Conservation (phyloP, 2,329 filamentous ascomycete species). For the Davidsoniella eucalypti region DNA sequence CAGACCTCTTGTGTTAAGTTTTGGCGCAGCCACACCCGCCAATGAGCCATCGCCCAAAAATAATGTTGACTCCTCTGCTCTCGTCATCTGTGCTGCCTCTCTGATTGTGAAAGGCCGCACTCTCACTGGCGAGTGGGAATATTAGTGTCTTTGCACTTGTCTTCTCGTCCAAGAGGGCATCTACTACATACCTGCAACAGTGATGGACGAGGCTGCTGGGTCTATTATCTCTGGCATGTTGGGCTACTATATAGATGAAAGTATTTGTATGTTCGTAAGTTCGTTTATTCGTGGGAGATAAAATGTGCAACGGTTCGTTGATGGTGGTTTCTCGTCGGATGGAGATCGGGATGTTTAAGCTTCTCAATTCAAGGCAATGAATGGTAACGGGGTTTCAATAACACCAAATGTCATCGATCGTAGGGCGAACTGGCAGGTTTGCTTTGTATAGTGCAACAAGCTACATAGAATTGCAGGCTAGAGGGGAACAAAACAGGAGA, state of each 20-base stretch:
- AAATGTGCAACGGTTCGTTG: background rate
- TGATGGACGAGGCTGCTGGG: conserved; percentile 40
- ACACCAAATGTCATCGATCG: no score
- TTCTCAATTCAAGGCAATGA: no score
- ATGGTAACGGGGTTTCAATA: no score
- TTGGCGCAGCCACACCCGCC: conserved; percentile 70
- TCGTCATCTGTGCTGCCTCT: conserved; percentile 81
- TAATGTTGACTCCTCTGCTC: conserved; percentile 65
- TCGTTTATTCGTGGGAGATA: background rate
- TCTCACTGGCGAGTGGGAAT: conserved; percentile 33
- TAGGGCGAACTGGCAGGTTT: no score
- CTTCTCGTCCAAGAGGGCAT: background rate
- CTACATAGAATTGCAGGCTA: no score
- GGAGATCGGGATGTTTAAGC: no score
- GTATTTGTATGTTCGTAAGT: background rate
- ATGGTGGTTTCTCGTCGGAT: no score
- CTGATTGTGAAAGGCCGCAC: conserved; percentile 65
- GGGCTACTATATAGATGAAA: background rate
- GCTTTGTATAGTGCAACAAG: no score
- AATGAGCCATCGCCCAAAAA: conserved; percentile 96
- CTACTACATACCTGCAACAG: conserved; percentile 34
- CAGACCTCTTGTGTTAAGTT: conserved; percentile 71
- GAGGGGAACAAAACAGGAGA: no score
- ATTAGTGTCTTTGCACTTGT: conserved; percentile 17
- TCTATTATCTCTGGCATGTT: conserved; percentile 17